These are phyloP conservation scores for Ganoderma leucocontextum DNA, from an alignment of 1,284 basidiomycete genomes.

Conservation along the genomic window DNA sequence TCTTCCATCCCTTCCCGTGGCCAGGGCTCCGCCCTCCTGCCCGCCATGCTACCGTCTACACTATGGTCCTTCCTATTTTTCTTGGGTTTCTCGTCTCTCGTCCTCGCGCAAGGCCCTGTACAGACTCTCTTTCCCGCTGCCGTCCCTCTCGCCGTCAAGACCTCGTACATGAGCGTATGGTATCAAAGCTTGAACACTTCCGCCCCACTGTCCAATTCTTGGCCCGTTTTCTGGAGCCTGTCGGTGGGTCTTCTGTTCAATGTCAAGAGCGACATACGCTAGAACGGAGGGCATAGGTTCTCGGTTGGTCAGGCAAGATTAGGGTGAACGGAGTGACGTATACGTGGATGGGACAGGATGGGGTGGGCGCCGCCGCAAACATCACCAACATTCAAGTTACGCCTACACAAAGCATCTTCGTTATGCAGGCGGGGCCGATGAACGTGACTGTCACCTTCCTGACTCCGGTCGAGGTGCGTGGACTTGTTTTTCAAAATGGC, in stretches of 20 bases:
- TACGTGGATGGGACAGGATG: conserved; percentile 30
- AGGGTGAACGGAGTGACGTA: conserved; percentile 34
- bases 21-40: conserved; percentile 8
- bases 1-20: conserved; percentile 11
- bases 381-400: conserved; percentile 28
- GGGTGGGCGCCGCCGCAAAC: neutral
- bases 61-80: conserved; percentile 24
- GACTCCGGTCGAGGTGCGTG: conserved; percentile 35
- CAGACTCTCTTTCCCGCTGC: conserved; percentile 26
- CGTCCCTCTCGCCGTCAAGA: conserved; percentile 27
- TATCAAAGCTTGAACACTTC: conserved; percentile 9
- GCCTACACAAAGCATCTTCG: conserved; percentile 29
- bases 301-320: conserved; percentile 34
- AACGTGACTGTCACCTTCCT: conserved; percentile 33
- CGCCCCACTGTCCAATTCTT: conserved; percentile 1
- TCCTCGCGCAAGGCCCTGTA: conserved; percentile 13
- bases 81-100: conserved; percentile 22
- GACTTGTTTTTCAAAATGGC: neutral
- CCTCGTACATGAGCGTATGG: conserved; percentile 30
- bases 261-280: neutral
- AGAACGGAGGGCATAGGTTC: conserved; percentile 6
- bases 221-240: conserved; percentile 22
- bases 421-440: conserved; percentile 32
- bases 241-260: conserved; percentile 4
- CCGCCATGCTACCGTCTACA: conserved; percentile 14